Percentiles rank a stretch among this genome's conserved stretches.
Evolutionary conservation across 331 rosid genomes (phyloP).

Genomic region (Cucumis variabilis): DNA sequence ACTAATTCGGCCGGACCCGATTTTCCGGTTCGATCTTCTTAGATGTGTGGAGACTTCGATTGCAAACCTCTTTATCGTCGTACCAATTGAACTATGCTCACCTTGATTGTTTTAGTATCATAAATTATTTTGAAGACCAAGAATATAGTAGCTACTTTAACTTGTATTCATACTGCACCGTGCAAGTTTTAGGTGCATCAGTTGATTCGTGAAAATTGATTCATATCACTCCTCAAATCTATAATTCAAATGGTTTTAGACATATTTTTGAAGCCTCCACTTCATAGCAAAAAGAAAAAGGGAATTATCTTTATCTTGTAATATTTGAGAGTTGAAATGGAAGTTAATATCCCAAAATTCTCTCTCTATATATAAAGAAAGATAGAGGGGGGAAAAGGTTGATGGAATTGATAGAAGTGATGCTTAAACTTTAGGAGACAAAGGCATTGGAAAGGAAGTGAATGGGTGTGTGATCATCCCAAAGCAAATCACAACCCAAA

Average conservation of each 20-base stretch:
- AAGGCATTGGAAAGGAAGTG: background rate
- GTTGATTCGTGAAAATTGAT: no score
- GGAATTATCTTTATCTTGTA: background rate
- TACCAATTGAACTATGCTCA: no score
- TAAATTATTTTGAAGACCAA: background rate
- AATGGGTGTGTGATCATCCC: background rate
- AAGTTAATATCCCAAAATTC: background rate
- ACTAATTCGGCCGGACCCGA: background rate
- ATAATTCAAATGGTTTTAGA: no score
- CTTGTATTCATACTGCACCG: background rate
- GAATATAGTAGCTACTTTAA: background rate
- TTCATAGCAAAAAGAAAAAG: background rate
- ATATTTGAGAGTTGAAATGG: background rate
- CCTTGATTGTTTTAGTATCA: background rate
- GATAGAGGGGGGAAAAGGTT: background rate
- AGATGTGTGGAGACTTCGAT: no score
- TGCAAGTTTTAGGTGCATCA: background rate
- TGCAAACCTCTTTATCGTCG: no score
- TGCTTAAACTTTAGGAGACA: conserved; percentile 31
- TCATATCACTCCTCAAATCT: background rate
- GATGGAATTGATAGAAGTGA: conserved; percentile 9
- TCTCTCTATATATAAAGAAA: background rate
- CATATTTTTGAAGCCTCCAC: background rate
- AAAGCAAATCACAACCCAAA: background rate
- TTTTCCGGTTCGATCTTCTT: background rate